Evolutionary conservation across 108 stramenopile genomes (phyloP).

Genomic region (Fragilariopsis cylindrus): DNA sequence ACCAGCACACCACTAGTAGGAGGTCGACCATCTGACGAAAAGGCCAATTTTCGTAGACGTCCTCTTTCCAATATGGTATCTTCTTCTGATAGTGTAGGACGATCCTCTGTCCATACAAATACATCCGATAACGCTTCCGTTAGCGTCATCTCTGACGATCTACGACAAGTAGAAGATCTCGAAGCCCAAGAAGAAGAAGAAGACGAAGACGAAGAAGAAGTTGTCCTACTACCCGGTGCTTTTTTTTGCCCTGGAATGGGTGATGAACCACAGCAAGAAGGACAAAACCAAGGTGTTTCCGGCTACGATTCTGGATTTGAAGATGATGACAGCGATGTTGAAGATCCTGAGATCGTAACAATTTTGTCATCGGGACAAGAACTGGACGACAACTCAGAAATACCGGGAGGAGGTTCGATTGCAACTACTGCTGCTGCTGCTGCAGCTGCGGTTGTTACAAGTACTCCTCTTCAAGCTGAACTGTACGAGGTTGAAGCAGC

Average conservation of each 20-base stretch:
- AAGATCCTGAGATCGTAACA: not conserved
- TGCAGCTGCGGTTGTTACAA: not conserved
- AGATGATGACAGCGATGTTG: constrained; percentile 18
- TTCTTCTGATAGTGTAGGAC: not conserved
- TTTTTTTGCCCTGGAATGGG: constrained; percentile 32
- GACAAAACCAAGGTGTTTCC: not conserved
- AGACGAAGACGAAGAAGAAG: constrained; percentile 18
- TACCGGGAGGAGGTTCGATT: not conserved
- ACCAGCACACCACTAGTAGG: not conserved
- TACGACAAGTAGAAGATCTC: constrained; percentile 11
- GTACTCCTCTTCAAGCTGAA: constrained; percentile 25
- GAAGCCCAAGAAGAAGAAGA: constrained; percentile 36
- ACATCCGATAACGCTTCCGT: not conserved
- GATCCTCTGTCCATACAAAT: not conserved
- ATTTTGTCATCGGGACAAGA: not conserved
- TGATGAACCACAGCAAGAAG: not conserved
- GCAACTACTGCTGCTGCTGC: not conserved
- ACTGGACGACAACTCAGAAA: no score
- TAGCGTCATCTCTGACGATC: constrained; percentile 4
- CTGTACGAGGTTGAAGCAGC: constrained; percentile 30
- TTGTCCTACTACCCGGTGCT: constrained; percentile 35
- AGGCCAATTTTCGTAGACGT: constrained; percentile 9
- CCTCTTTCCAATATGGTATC: not conserved
- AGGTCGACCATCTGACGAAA: constrained; percentile 25
- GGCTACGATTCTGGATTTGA: constrained; percentile 45